A percentile compares a stretch with the other conserved stretches of the same genome.
Conservation (phyloP, 1,139 yeast species). For the Blastobotrys aristatus region DNA sequence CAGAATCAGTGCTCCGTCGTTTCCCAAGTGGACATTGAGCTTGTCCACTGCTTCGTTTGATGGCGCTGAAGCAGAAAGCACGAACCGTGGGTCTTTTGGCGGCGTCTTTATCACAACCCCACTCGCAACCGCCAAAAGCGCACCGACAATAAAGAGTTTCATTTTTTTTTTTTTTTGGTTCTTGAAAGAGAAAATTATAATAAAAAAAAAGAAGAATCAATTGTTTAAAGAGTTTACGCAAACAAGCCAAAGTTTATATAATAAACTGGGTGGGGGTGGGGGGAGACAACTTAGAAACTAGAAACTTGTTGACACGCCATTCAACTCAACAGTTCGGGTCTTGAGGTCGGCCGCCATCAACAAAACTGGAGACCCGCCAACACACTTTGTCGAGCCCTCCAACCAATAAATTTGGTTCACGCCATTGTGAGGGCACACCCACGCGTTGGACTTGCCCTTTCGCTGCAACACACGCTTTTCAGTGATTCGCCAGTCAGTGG, state of each 20-base stretch:
- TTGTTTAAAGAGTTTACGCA: too few relatives aligned
- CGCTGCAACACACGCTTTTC: constrained; percentile 12
- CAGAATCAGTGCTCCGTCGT: constrained; percentile 2
- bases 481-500: constrained; percentile 21
- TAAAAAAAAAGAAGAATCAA: neutral
- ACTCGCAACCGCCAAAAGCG: neutral
- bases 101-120: neutral
- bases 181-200: too few relatives aligned
- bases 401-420: constrained; percentile 1
- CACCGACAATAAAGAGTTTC: neutral
- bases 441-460: constrained; percentile 10
- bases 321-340: neutral
- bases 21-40: neutral
- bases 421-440: constrained; percentile 16
- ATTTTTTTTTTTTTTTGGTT: neutral
- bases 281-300: too few relatives aligned
- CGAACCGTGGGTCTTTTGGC: constrained; percentile 4
- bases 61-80: neutral
- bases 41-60: neutral
- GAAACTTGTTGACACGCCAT: neutral
- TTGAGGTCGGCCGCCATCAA: constrained; percentile 9
- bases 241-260: too few relatives aligned
- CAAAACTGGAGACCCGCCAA: constrained; percentile 7
- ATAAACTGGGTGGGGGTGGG: too few relatives aligned
- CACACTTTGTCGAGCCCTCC: neutral